Evolutionary conservation across 2,329 filamentous ascomycete species (phyloP).

Genomic region (Lachnellula willkommii): DNA sequence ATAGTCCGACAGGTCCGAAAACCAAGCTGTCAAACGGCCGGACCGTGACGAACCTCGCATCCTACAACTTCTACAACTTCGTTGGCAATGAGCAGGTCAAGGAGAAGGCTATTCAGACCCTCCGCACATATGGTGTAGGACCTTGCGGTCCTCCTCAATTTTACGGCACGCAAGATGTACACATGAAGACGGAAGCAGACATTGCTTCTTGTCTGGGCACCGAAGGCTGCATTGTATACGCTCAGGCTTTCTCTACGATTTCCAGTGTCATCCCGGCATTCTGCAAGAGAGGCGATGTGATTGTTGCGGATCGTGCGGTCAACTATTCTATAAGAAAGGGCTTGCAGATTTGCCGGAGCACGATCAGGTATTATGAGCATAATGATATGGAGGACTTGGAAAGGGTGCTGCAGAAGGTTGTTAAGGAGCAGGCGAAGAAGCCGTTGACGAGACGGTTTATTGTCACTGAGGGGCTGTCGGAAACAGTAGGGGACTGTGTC

Average conservation of each 20-base stretch:
- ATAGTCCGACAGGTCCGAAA: constrained; percentile 81
- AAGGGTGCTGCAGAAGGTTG: constrained; percentile 74
- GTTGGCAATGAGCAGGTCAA: constrained; percentile 88
- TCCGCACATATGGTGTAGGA: constrained; percentile 92
- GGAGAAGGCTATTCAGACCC: constrained; percentile 87
- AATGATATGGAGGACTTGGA: constrained; percentile 95
- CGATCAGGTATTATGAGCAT: constrained; percentile 89
- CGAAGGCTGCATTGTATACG: constrained; percentile 87
- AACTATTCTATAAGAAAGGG: constrained; percentile 95
- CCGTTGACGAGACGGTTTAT: constrained; percentile 90
- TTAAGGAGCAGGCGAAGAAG: constrained; percentile 76
- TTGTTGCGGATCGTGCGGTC: constrained; percentile 87
- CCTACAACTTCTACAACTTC: constrained; percentile 97
- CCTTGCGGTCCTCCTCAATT: constrained; percentile 96
- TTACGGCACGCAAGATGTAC: constrained; percentile 96
- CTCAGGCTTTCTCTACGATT: constrained; percentile 93
- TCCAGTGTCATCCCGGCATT: constrained; percentile 96
- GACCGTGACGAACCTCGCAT: constrained; percentile 88
- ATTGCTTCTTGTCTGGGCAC: constrained; percentile 86
- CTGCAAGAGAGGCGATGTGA: constrained; percentile 94
- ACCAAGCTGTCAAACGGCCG: constrained; percentile 82
- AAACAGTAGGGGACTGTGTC: constrained; percentile 78
- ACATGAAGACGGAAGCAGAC: constrained; percentile 93
- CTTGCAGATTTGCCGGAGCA: constrained; percentile 86
- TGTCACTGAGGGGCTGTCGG: constrained; percentile 91